Percentiles rank a stretch among this genome's conserved stretches.
phyloP scores from a whole-genome alignment of 2,329 filamentous ascomycete species.

The Chaetomiaceae sp. region DNA sequence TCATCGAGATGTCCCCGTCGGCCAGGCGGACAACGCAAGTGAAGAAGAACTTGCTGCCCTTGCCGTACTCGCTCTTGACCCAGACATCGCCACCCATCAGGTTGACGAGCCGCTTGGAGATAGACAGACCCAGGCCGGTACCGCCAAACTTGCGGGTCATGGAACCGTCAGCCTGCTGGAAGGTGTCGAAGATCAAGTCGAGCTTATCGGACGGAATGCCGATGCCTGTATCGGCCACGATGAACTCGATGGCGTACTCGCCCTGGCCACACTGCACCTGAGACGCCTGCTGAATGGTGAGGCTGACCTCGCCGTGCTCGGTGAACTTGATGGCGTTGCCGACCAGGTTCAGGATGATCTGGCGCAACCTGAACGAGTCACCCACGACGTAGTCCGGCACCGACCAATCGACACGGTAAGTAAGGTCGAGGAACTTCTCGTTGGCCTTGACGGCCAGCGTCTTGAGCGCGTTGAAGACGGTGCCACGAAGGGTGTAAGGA shows the following conservation, averaged over 20 bases:
- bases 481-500: constrained; percentile 87
- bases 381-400: constrained; percentile 94
- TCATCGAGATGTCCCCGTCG: constrained; percentile 67
- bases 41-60: constrained; percentile 93
- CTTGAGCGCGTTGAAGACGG: constrained; percentile 95
- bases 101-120: constrained; percentile 90
- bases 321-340: constrained; percentile 99
- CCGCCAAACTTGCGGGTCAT: constrained; percentile 95
- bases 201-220: constrained; percentile 94
- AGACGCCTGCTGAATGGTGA: constrained; percentile 72
- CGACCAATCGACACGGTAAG: constrained; percentile 86
- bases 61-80: constrained; percentile 88
- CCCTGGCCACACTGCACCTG: constrained; percentile 60
- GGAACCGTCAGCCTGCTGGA: constrained; percentile 95
- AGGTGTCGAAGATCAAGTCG: constrained; percentile 96
- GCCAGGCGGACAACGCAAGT: constrained; percentile 87
- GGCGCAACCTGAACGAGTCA: constrained; percentile 90
- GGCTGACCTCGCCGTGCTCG: constrained; percentile 89
- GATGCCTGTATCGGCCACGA: constrained; percentile 93
- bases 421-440: constrained; percentile 87
- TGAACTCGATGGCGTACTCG: constrained; percentile 92
- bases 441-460: constrained; percentile 96
- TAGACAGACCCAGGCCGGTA: constrained; percentile 87
- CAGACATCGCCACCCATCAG: constrained; percentile 95
- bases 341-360: constrained; percentile 95